A percentile compares a stretch with the other conserved stretches of the same genome.
phyloP scores from a whole-genome alignment of 495 filamentous ascomycete species.

The Massariosphaeria phaeospora region DNA sequence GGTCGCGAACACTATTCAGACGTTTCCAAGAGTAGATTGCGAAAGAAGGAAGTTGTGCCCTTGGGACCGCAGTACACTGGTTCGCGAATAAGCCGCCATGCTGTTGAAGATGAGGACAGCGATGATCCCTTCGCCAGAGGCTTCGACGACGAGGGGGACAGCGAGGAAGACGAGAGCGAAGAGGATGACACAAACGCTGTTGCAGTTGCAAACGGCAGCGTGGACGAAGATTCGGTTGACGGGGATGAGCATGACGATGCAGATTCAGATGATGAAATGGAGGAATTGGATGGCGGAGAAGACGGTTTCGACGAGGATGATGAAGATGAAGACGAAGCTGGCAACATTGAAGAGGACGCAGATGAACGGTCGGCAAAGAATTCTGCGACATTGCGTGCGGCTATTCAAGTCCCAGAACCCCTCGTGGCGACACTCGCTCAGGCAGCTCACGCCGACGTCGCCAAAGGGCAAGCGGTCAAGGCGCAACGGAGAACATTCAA shows the following conservation, averaged over 20 bases:
- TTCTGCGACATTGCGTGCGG: constrained; percentile 42
- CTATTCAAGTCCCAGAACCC: constrained; percentile 67
- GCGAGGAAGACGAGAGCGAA: constrained; percentile 58
- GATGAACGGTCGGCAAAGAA: constrained; percentile 33
- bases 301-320: constrained; percentile 31
- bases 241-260: constrained; percentile 36
- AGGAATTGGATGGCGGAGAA: constrained; percentile 41
- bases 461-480: constrained; percentile 81
- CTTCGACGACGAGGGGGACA: constrained; percentile 36
- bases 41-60: constrained; percentile 59
- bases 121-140: constrained; percentile 45
- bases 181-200: constrained; percentile 41
- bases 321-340: constrained; percentile 41
- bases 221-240: constrained; percentile 29
- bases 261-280: constrained; percentile 38
- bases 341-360: constrained; percentile 30
- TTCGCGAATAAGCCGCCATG: constrained; percentile 68
- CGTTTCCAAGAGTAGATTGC: constrained; percentile 80
- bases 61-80: constrained; percentile 82
- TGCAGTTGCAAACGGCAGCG: constrained; percentile 37
- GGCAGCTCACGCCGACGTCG: constrained; percentile 69
- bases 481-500: constrained; percentile 81
- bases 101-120: constrained; percentile 46
- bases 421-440: constrained; percentile 65
- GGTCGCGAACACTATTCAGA: constrained; percentile 77